Conservation (phyloP, 2,329 filamentous ascomycete species). For the Graphiopsis chlorocephala region DNA sequence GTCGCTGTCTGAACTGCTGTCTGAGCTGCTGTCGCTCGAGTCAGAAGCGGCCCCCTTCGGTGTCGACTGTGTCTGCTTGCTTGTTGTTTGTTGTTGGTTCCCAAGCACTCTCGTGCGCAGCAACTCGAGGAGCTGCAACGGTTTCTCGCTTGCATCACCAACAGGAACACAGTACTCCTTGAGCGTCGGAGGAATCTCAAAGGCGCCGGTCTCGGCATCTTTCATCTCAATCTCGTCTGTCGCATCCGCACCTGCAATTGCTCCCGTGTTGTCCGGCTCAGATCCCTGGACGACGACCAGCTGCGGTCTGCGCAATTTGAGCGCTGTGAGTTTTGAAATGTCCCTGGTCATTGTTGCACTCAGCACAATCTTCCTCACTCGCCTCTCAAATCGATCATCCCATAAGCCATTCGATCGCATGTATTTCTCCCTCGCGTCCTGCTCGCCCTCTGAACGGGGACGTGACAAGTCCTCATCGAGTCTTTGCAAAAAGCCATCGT, state of each 20-base stretch:
- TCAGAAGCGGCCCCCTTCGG: slow-evolving; percentile 20
- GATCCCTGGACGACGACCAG: slow-evolving; percentile 70
- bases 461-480: slow-evolving; percentile 26
- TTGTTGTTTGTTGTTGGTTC: not conserved
- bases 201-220: slow-evolving; percentile 32
- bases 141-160: slow-evolving; percentile 56
- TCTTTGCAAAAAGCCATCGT: slow-evolving; percentile 30
- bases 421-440: slow-evolving; percentile 27
- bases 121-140: slow-evolving; percentile 78
- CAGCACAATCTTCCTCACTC: slow-evolving; percentile 75
- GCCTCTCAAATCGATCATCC: slow-evolving; percentile 39
- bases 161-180: slow-evolving; percentile 50
- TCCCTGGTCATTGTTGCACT: slow-evolving; percentile 92
- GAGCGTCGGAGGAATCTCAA: slow-evolving; percentile 56
- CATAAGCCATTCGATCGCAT: slow-evolving; percentile 31
- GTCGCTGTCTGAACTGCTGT: slow-evolving; percentile 16
- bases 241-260: slow-evolving; percentile 22
- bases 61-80: slow-evolving; percentile 8
- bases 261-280: slow-evolving; percentile 34
- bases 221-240: slow-evolving; percentile 22
- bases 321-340: slow-evolving; percentile 70
- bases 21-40: slow-evolving; percentile 17
- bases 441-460: slow-evolving; percentile 21
- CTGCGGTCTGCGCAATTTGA: slow-evolving; percentile 71
- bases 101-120: slow-evolving; percentile 55